phyloP scores from a whole-genome alignment of 2,329 filamentous ascomycete species.

The Diaporthe vexans region DNA sequence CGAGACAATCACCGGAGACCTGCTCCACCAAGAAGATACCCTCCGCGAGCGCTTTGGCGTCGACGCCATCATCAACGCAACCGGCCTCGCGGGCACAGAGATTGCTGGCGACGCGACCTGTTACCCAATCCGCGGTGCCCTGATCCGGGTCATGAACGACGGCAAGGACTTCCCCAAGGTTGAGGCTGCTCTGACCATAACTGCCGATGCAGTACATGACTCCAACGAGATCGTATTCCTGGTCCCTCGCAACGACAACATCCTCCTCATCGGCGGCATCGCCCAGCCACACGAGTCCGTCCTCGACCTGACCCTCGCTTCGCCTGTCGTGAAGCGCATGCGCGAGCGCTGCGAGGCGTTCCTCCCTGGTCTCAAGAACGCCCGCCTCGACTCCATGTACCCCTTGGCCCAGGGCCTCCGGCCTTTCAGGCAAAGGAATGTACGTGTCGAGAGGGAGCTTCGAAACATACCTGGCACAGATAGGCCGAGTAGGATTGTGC shows the following conservation, averaged over 20 bases:
- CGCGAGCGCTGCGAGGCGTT: conserved; percentile 58
- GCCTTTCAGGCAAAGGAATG: conserved; percentile 56
- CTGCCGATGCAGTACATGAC: conserved; percentile 53
- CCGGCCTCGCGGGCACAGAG: conserved; percentile 54
- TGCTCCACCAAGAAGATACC: conserved; percentile 52
- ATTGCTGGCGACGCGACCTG: conserved; percentile 55
- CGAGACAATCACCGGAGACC: conserved; percentile 53
- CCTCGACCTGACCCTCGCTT: conserved; percentile 56
- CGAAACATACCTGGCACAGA: conserved; percentile 44
- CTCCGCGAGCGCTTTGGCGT: conserved; percentile 53
- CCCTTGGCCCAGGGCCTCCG: conserved; percentile 59
- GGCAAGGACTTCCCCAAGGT: conserved; percentile 58
- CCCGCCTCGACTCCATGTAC: conserved; percentile 55
- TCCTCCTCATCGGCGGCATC: conserved; percentile 57
- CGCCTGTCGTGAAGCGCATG: conserved; percentile 57
- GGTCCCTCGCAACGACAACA: conserved; percentile 59
- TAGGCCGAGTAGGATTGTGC: conserved; percentile 53
- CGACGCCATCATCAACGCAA: conserved; percentile 60
- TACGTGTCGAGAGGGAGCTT: conserved; percentile 59
- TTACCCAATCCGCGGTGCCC: conserved; percentile 59
- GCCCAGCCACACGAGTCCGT: conserved; percentile 53
- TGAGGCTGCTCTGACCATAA: conserved; percentile 56
- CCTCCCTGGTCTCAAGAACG: conserved; percentile 56
- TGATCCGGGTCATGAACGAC: conserved; percentile 61
- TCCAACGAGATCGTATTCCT: conserved; percentile 59